These are phyloP conservation scores for Komagataella phaffii DNA, from an alignment of 805 yeast species.

Conservation along the genomic window DNA sequence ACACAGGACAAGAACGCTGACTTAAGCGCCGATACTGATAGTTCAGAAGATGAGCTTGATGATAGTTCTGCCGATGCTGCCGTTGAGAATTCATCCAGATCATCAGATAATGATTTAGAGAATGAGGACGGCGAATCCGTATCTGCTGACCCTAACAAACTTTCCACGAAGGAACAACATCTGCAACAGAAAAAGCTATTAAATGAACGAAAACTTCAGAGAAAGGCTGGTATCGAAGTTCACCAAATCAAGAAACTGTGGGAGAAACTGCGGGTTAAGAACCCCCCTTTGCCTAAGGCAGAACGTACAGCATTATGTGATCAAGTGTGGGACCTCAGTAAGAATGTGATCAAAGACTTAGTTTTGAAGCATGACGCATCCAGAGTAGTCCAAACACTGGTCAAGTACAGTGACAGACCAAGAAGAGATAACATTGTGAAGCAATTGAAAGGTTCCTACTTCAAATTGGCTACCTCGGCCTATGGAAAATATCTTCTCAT, in stretches of 20 bases:
- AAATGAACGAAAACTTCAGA: constrained; percentile 72
- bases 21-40: constrained; percentile 16
- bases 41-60: constrained; percentile 14
- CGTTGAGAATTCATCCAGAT: constrained; percentile 9
- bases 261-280: constrained; percentile 83
- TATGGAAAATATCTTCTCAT: constrained; percentile 89
- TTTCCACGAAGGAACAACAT: constrained; percentile 53
- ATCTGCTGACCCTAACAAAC: constrained; percentile 22
- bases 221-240: constrained; percentile 80
- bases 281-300: constrained; percentile 66
- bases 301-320: constrained; percentile 66
- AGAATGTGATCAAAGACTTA: constrained; percentile 67
- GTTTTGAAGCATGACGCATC: constrained; percentile 95
- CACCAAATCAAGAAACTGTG: constrained; percentile 76
- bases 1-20: constrained; percentile 16
- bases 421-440: constrained; percentile 59
- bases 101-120: constrained; percentile 4
- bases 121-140: constrained; percentile 17
- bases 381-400: constrained; percentile 86
- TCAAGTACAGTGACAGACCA: constrained; percentile 72
- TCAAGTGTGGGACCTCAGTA: constrained; percentile 75
- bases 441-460: constrained; percentile 63
- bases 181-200: constrained; percentile 70
- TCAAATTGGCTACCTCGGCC: constrained; percentile 77
- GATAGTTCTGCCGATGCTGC: constrained; percentile 12